Evolutionary conservation across 805 yeast species (phyloP).

Genomic region (Candida andamanensis): DNA sequence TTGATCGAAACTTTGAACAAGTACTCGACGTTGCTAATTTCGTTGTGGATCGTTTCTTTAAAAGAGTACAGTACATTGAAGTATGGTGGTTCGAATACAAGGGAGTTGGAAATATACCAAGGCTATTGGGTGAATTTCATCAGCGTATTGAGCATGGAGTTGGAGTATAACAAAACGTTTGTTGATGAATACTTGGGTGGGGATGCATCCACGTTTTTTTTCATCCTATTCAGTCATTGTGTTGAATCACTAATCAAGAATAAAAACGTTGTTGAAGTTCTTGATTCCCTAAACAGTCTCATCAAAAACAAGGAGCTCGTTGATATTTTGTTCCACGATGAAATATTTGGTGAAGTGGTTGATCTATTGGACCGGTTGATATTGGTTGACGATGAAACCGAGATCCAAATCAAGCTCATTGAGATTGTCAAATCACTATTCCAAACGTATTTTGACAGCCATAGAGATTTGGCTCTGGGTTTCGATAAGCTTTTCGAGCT

Average conservation of each 20-base stretch:
- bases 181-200: slow-evolving; percentile 45
- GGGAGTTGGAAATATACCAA: slow-evolving; percentile 46
- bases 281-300: slow-evolving; percentile 45
- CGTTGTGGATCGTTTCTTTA: slow-evolving; percentile 75
- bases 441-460: slow-evolving; percentile 17
- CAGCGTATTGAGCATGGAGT: slow-evolving; percentile 64
- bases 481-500: slow-evolving; percentile 82
- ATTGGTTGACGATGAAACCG: slow-evolving; percentile 55
- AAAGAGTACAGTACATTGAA: slow-evolving; percentile 69
- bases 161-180: slow-evolving; percentile 44
- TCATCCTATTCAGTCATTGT: slow-evolving; percentile 79
- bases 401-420: slow-evolving; percentile 51
- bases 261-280: slow-evolving; percentile 45
- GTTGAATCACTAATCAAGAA: slow-evolving; percentile 60
- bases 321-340: slow-evolving; percentile 56
- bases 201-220: slow-evolving; percentile 63
- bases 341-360: slow-evolving; percentile 67
- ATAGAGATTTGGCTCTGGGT: slow-evolving; percentile 42
- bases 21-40: slow-evolving; percentile 56
- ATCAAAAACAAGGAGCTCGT: slow-evolving; percentile 54
- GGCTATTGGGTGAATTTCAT: slow-evolving; percentile 73
- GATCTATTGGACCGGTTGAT: slow-evolving; percentile 72
- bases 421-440: slow-evolving; percentile 29
- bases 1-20: slow-evolving; percentile 47
- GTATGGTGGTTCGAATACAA: slow-evolving; percentile 39